These are phyloP conservation scores for Novymonas esmeraldas DNA, from an alignment of 208 protist species.

Conservation along the genomic window DNA sequence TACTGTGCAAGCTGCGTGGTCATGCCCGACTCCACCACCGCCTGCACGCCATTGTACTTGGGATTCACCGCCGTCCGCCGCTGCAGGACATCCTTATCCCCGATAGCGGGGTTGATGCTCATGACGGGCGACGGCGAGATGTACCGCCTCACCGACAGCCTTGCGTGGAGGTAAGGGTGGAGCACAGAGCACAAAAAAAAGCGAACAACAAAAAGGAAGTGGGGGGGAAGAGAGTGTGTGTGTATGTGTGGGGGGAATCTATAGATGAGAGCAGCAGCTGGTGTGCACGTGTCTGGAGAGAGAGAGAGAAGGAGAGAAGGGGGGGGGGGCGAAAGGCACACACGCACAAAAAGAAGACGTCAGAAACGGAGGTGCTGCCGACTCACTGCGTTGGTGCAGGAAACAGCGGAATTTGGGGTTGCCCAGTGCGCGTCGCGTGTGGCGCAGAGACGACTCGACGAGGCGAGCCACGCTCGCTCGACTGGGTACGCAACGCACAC, in stretches of 20 bases:
- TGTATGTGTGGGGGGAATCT: neutral
- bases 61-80: slow-evolving; percentile 35
- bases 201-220: neutral
- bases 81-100: slow-evolving; percentile 76
- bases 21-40: slow-evolving; percentile 86
- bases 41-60: slow-evolving; percentile 70
- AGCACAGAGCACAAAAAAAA: too few relatives aligned
- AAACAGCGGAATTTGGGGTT: too few relatives aligned
- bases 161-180: too few relatives aligned
- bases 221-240: neutral
- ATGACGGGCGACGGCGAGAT: slow-evolving; percentile 29
- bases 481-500: too few relatives aligned
- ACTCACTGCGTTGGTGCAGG: too few relatives aligned
- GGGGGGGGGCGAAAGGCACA: neutral
- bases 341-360: neutral
- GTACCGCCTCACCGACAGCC: too few relatives aligned
- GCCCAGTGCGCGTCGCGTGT: too few relatives aligned
- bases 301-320: neutral
- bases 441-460: too few relatives aligned
- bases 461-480: too few relatives aligned
- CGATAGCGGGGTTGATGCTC: slow-evolving; percentile 61
- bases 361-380: neutral
- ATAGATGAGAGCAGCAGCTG: neutral
- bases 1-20: slow-evolving; percentile 70
- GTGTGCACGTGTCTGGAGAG: neutral